These are phyloP conservation scores for Areca catechu DNA, from an alignment of 176 grass and related monocot species.

Conservation along the genomic window DNA sequence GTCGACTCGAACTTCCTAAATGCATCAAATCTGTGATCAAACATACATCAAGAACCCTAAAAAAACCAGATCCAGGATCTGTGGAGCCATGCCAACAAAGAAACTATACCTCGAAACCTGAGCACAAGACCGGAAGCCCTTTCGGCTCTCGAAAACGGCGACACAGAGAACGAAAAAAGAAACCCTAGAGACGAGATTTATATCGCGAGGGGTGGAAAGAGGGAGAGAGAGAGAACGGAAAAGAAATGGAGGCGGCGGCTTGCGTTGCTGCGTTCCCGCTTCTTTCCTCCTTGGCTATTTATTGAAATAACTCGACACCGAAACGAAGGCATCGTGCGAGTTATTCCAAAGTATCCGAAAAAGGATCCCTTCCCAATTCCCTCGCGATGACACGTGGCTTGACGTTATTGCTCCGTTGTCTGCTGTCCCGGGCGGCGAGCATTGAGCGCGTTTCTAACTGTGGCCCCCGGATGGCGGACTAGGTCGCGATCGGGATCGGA, in stretches of 20 bases:
- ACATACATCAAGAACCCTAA: background rate
- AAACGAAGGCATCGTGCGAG: no score
- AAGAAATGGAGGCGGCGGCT: no score
- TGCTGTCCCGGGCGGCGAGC: background rate
- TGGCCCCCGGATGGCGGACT: no score
- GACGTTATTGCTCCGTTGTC: conserved; percentile 15
- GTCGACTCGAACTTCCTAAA: background rate
- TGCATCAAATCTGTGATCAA: background rate
- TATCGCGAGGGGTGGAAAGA: conserved; percentile 3
- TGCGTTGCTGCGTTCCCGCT: conserved; percentile 19
- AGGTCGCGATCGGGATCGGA: no score
- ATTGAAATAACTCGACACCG: no score
- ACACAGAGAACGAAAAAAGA: conserved; percentile 15
- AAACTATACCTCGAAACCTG: background rate
- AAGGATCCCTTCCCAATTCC: conserved; percentile 13
- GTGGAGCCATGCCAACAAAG: conserved; percentile 11
- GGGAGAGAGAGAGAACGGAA: background rate
- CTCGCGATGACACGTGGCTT: no score
- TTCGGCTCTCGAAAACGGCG: conserved; percentile 6
- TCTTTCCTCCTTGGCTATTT: background rate
- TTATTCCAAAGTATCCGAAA: background rate
- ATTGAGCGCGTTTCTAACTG: background rate
- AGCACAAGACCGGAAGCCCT: no score
- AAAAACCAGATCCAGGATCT: conserved; percentile 6
- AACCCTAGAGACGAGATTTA: conserved; percentile 12